Evolutionary conservation across 2,329 filamentous ascomycete genomes (phyloP).

Genomic region (Myotisia sp.): DNA sequence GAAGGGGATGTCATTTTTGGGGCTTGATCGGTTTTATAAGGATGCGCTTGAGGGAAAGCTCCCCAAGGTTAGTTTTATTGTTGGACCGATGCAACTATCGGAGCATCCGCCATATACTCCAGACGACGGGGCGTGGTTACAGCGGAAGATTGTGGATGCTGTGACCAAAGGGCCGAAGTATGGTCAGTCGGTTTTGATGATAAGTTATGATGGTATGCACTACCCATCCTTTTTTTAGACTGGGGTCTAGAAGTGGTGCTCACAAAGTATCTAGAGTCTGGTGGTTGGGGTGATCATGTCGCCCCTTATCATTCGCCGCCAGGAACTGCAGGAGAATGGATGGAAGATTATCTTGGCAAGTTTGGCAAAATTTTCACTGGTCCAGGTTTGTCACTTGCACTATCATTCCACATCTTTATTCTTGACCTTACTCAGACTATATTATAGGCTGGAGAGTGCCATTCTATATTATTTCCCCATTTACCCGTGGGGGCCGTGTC

Average conservation of each 20-base stretch:
- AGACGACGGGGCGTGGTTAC: conserved; percentile 41
- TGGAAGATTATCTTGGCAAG: conserved; percentile 31
- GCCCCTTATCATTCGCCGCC: conserved; percentile 37
- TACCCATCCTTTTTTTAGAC: background rate
- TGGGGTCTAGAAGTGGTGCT: background rate
- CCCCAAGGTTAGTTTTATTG: conserved; percentile 39
- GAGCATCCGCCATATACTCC: conserved; percentile 42
- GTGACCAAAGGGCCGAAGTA: conserved; percentile 39
- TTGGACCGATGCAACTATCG: conserved; percentile 37
- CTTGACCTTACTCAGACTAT: background rate
- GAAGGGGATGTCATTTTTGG: conserved; percentile 35
- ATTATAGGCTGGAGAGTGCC: conserved; percentile 35
- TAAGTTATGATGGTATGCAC: conserved; percentile 35
- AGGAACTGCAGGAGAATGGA: conserved; percentile 40
- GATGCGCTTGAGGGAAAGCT: conserved; percentile 38
- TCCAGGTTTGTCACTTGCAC: conserved; percentile 18
- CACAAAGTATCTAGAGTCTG: conserved; percentile 29
- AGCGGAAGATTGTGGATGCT: conserved; percentile 39
- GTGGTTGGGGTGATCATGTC: conserved; percentile 43
- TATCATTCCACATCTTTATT: background rate
- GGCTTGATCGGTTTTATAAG: conserved; percentile 37
- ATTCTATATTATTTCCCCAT: conserved; percentile 43
- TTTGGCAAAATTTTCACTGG: conserved; percentile 33
- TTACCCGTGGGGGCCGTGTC: conserved; percentile 40
- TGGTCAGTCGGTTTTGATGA: conserved; percentile 35